phyloP scores from a whole-genome alignment of 805 yeast species.

The Myxozyma geophila region DNA sequence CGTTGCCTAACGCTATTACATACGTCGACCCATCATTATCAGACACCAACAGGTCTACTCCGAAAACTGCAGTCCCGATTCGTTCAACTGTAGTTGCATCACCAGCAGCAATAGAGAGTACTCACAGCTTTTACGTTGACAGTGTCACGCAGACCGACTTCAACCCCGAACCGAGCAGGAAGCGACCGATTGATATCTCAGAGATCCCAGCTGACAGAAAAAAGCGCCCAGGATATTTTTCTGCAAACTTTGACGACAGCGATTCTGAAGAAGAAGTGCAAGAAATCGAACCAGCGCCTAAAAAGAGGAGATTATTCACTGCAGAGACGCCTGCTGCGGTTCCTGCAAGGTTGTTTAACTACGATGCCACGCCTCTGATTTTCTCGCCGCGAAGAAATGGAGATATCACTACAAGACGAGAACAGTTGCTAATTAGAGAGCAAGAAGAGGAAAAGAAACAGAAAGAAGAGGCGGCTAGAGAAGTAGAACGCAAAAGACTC shows the following conservation, averaged over 20 bases:
- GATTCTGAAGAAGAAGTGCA: conserved; percentile 38
- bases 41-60: neutral
- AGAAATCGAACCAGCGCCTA: conserved; percentile 35
- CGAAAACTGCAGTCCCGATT: neutral
- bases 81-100: neutral
- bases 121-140: conserved; percentile 19
- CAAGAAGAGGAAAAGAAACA: conserved; percentile 23
- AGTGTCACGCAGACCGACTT: conserved; percentile 30
- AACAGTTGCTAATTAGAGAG: conserved; percentile 22
- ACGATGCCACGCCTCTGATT: conserved; percentile 3
- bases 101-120: neutral
- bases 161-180: conserved; percentile 6
- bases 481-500: conserved; percentile 25
- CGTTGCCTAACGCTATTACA: neutral
- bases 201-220: conserved; percentile 40
- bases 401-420: conserved; percentile 28
- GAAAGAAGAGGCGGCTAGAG: conserved; percentile 14
- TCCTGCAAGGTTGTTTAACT: conserved; percentile 2
- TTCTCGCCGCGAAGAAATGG: conserved; percentile 12
- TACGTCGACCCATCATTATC: neutral
- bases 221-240: conserved; percentile 44
- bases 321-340: conserved; percentile 8
- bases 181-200: conserved; percentile 36
- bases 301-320: conserved; percentile 27
- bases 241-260: conserved; percentile 45